These are phyloP conservation scores for Alternaria tenuissima DNA, from an alignment of 2,329 filamentous ascomycete genomes.

Conservation along the genomic window DNA sequence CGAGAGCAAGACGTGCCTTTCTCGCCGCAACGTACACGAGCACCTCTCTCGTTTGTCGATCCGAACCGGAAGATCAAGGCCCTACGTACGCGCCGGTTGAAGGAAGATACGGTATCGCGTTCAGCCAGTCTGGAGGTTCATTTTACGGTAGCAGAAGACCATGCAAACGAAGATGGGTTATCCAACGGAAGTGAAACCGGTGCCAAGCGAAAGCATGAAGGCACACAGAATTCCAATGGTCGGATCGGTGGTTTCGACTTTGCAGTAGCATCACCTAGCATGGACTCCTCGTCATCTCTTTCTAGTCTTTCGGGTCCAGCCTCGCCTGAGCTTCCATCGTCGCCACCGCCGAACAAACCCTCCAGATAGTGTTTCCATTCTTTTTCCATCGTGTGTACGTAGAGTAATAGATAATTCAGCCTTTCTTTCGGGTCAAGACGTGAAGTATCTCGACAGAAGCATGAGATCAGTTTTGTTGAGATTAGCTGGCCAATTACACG, in stretches of 20 bases:
- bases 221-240: not conserved
- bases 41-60: not conserved
- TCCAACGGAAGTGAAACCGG: not conserved
- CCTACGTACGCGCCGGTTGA: not conserved
- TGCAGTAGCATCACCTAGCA: not conserved
- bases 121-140: not conserved
- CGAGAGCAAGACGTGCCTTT: not conserved
- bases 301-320: not conserved
- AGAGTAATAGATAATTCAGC: not conserved
- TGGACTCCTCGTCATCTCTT: not conserved
- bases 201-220: not conserved
- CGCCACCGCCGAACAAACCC: not conserved
- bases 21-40: not conserved
- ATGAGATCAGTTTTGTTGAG: not conserved
- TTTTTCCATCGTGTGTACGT: not conserved
- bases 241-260: not conserved
- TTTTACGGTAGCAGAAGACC: not conserved
- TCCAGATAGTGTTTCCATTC: not conserved
- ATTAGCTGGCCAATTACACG: not conserved
- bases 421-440: not conserved
- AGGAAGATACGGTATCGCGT: not conserved
- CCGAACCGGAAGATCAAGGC: not conserved
- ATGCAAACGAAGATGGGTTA: not conserved
- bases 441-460: not conserved
- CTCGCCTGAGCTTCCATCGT: not conserved